Evolutionary conservation across 2,329 filamentous ascomycete genomes (phyloP), one percentile per base, ranked within the genome.

Genomic region (Fusarium nygamai): DNA sequence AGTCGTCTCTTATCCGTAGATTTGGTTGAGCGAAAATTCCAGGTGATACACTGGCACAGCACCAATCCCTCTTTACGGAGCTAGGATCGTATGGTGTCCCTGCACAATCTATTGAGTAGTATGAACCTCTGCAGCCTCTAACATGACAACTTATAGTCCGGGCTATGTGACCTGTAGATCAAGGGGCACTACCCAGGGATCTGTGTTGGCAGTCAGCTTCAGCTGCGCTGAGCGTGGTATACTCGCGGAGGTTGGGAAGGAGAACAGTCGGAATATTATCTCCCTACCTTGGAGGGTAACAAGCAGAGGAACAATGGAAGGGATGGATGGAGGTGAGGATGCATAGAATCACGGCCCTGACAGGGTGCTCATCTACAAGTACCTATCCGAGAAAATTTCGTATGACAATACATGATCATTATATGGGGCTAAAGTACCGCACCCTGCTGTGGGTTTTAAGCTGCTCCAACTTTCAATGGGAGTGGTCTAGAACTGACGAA

Each of bases 391-490:
- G 64, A 53, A 77, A 81, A 79, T 76, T 76, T 79, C 74, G 79
- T 80, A 80, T 81, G 79, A 81, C 76, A 76, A 77, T 83, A 83
- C 82, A 77, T 77, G 58, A 20, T 73, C 73, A 78, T 81, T 78
- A 83, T 82, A 80, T 77, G 72, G 76, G 67, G 74, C 71, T 60
- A 64, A 83, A 79, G 81, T 83, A 82, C 78, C 63, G 27, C 61
- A 51, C 78, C 78, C 80, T 76, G 76, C 75, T 62, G 34, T 56
- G 27, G 24, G 51, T 14, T 41, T 38, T 36, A 56, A 62, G 61
- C 47, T 66, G 66, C 65, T 74, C 72, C 75, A 74, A 66, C 68
- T 66, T 69, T 69, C 53, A 69, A 47, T 67, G 63, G 46, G 60
- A 66, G 61, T 73, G 73, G 75, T 78, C 76, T 74, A 78, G 76